Percentiles rank a stretch among this genome's conserved stretches.
Evolutionary conservation across 2,329 filamentous ascomycete species (phyloP).

Genomic region (Raffaelea arxii): DNA sequence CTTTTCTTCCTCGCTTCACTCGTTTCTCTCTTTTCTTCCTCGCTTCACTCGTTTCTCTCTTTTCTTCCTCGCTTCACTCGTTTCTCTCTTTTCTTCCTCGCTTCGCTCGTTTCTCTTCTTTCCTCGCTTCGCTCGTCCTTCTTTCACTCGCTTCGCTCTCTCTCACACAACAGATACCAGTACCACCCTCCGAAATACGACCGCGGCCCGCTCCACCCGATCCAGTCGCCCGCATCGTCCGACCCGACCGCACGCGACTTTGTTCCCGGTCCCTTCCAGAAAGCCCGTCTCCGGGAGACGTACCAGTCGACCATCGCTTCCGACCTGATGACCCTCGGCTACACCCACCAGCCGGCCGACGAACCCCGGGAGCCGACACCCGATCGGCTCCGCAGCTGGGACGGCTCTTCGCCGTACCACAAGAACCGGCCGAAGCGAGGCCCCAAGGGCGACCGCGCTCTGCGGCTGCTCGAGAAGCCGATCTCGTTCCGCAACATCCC

Average conservation of each 20-base stretch:
- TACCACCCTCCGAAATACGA: constrained; percentile 92
- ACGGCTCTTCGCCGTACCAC: constrained; percentile 86
- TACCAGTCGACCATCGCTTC: constrained; percentile 78
- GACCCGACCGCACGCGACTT: constrained; percentile 84
- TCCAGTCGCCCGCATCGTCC: constrained; percentile 78
- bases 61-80: too few relatives aligned
- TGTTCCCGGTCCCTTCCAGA: constrained; percentile 80
- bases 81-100: not conserved
- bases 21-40: too few relatives aligned
- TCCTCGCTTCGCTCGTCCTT: not conserved
- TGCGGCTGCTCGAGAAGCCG: constrained; percentile 62
- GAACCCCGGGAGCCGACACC: constrained; percentile 41
- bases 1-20: too few relatives aligned
- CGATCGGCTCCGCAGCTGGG: constrained; percentile 73
- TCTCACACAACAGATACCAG: constrained; percentile 60
- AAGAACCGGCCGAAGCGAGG: constrained; percentile 79
- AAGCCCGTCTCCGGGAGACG: constrained; percentile 80
- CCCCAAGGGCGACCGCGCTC: constrained; percentile 69
- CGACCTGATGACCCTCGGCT: constrained; percentile 82
- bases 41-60: too few relatives aligned
- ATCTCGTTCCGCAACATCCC: constrained; percentile 81
- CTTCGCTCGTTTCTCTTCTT: not conserved
- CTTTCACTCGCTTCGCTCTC: constrained; percentile 5
- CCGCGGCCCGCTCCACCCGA: constrained; percentile 83
- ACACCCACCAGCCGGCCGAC: constrained; percentile 76